Evolutionary conservation across 2,329 filamentous ascomycete species (phyloP).

Genomic region (Neonectria magnoliae): DNA sequence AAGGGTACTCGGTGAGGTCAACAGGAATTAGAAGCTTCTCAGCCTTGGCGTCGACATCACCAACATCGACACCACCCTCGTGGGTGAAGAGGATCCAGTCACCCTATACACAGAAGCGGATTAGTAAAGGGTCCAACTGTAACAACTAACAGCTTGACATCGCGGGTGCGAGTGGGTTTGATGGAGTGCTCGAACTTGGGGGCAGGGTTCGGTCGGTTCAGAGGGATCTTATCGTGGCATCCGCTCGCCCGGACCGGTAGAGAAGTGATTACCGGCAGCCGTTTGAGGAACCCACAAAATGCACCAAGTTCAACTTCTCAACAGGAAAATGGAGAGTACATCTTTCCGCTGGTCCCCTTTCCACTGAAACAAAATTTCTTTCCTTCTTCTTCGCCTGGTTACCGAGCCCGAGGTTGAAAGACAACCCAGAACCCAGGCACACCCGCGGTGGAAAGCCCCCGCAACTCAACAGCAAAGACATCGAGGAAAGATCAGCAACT

Average conservation of each 20-base stretch:
- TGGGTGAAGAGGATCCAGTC: conserved; percentile 99
- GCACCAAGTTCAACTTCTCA: conserved; percentile 28
- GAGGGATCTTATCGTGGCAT: conserved; percentile 47
- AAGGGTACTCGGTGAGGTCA: conserved; percentile 92
- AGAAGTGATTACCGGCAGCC: conserved; percentile 39
- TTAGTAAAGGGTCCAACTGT: conserved; percentile 34
- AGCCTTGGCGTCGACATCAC: conserved; percentile 98
- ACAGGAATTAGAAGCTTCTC: conserved; percentile 99
- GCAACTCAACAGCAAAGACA: conserved; percentile 23
- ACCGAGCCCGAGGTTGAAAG: conserved; percentile 1
- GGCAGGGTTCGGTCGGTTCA: conserved; percentile 33
- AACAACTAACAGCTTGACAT: conserved; percentile 15
- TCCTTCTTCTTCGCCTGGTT: conserved; percentile 13
- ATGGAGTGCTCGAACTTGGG: conserved; percentile 27
- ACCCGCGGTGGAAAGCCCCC: neutral
- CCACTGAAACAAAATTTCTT: conserved; percentile 13
- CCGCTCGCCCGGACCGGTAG: conserved; percentile 51
- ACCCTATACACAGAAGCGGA: conserved; percentile 67
- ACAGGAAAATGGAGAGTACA: conserved; percentile 33
- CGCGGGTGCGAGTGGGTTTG: conserved; percentile 23
- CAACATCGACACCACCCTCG: conserved; percentile 99
- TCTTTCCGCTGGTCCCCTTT: conserved; percentile 28
- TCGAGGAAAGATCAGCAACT: conserved; percentile 57
- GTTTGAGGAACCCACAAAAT: conserved; percentile 41
- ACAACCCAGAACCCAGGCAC: neutral